Evolutionary conservation across 2,329 filamentous ascomycete genomes (phyloP).

Genomic region (Botrytis hyacinthi): DNA sequence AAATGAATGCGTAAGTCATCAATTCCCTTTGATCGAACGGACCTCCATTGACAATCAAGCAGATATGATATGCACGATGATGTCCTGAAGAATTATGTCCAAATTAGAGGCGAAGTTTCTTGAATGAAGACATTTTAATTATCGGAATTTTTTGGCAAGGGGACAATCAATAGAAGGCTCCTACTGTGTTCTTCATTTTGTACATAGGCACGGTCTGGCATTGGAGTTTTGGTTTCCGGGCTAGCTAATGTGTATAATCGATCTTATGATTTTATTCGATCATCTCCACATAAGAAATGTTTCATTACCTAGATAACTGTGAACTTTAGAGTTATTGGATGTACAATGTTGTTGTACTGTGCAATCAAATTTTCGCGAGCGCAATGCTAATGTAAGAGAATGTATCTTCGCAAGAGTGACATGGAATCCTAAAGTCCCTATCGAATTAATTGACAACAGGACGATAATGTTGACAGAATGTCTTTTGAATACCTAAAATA

Average conservation of each 20-base stretch:
- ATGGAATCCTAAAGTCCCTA: not conserved
- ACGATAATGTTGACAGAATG: not conserved
- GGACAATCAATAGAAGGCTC: not conserved
- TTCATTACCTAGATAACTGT: not conserved
- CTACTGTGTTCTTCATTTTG: not conserved
- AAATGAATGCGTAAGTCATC: conserved; percentile 57
- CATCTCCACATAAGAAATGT: not conserved
- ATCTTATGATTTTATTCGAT: not conserved
- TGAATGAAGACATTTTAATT: not conserved
- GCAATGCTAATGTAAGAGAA: not conserved
- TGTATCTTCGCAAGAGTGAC: not conserved
- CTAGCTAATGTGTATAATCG: not conserved
- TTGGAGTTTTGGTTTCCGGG: not conserved
- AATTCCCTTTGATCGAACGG: not conserved
- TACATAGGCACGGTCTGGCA: not conserved
- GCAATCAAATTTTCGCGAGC: not conserved
- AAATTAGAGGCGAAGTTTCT: not conserved
- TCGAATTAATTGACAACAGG: not conserved
- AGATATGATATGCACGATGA: conserved; percentile 16
- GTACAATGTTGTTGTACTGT: not conserved
- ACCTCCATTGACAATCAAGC: not conserved
- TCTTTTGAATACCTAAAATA: too few relatives aligned
- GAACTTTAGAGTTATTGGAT: not conserved
- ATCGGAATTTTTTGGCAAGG: not conserved
- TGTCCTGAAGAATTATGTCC: not conserved